A percentile compares a stretch with the other conserved stretches of the same genome.
Conservation (phyloP, 2,329 filamentous ascomycete genomes). For the Chaetoscypha palmicola region DNA sequence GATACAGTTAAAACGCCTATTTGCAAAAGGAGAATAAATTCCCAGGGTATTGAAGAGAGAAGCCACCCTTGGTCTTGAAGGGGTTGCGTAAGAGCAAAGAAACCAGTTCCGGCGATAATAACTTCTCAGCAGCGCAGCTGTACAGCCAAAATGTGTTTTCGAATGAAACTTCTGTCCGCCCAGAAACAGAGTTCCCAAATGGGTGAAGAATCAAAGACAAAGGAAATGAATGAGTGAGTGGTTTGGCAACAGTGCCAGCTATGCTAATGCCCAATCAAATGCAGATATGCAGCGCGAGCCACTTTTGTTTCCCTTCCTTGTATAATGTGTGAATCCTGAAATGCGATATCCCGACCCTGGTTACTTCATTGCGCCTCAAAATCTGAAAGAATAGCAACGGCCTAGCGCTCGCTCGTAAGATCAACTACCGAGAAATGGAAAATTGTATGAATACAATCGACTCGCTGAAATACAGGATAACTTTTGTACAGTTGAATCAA, state of each 20-base stretch:
- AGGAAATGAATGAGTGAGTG: conserved; percentile 19
- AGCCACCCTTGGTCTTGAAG: neutral
- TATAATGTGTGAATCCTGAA: conserved; percentile 24
- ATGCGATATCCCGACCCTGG: conserved; percentile 18
- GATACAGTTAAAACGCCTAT: neutral
- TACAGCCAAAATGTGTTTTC: neutral
- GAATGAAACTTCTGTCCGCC: neutral
- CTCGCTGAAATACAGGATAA: conserved; percentile 15
- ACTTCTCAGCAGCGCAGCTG: neutral
- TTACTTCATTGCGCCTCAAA: conserved; percentile 23
- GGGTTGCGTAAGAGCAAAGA: neutral
- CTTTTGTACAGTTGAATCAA: conserved; percentile 18
- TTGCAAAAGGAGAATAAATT: neutral
- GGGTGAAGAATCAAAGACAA: neutral
- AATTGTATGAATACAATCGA: conserved; percentile 20
- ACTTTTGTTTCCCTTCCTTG: conserved; percentile 29
- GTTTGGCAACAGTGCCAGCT: neutral
- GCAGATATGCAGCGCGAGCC: conserved; percentile 29
- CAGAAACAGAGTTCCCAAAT: neutral
- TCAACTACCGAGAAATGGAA: conserved; percentile 17
- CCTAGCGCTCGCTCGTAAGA: conserved; percentile 10
- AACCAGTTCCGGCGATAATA: neutral
- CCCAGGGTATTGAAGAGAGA: neutral
- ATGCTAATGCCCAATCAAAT: conserved; percentile 15
- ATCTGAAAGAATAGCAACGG: conserved; percentile 11